Percentiles rank a stretch among this genome's conserved stretches.
Evolutionary conservation across 768 basidiomycete species (phyloP).

Genomic region (Dioszegia crocea): DNA sequence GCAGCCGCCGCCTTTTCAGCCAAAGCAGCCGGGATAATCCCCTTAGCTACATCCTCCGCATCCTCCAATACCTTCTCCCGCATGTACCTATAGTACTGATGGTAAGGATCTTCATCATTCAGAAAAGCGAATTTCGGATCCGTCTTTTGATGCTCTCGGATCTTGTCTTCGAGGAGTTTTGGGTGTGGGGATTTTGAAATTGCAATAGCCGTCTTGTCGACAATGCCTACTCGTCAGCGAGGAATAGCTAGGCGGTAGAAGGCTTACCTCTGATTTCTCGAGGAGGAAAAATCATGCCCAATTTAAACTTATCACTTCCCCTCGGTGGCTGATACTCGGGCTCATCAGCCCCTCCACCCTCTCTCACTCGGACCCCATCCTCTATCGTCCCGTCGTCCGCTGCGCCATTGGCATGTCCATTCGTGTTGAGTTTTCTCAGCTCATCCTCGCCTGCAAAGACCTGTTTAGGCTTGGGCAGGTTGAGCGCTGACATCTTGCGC

Average conservation of each 20-base stretch:
- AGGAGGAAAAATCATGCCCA: slow-evolving; percentile 88
- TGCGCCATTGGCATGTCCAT: slow-evolving; percentile 19
- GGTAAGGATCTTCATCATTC: slow-evolving; percentile 93
- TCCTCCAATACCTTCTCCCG: slow-evolving; percentile 69
- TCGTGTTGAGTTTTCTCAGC: slow-evolving; percentile 25
- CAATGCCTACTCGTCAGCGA: slow-evolving; percentile 62
- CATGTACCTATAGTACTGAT: slow-evolving; percentile 93
- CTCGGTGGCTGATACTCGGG: slow-evolving; percentile 51
- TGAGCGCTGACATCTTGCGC: slow-evolving; percentile 32
- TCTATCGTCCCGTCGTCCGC: slow-evolving; percentile 47
- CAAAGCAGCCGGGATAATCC: slow-evolving; percentile 21
- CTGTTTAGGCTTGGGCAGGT: slow-evolving; percentile 47
- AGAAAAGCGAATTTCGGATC: slow-evolving; percentile 99
- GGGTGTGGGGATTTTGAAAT: slow-evolving; percentile 93
- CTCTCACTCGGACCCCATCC: slow-evolving; percentile 26
- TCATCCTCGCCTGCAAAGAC: slow-evolving; percentile 41
- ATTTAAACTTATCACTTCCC: slow-evolving; percentile 59
- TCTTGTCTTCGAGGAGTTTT: slow-evolving; percentile 89
- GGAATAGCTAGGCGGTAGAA: background rate
- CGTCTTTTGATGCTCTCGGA: slow-evolving; percentile 89
- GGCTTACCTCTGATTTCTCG: slow-evolving; percentile 85
- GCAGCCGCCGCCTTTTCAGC: background rate
- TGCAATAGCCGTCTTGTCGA: slow-evolving; percentile 87
- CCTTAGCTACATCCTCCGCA: slow-evolving; percentile 38
- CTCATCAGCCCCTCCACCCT: slow-evolving; percentile 49